Percentiles rank a stretch among this genome's conserved stretches.
Evolutionary conservation across 306 rosid species (phyloP).

Genomic region (Dryas drummondii): DNA sequence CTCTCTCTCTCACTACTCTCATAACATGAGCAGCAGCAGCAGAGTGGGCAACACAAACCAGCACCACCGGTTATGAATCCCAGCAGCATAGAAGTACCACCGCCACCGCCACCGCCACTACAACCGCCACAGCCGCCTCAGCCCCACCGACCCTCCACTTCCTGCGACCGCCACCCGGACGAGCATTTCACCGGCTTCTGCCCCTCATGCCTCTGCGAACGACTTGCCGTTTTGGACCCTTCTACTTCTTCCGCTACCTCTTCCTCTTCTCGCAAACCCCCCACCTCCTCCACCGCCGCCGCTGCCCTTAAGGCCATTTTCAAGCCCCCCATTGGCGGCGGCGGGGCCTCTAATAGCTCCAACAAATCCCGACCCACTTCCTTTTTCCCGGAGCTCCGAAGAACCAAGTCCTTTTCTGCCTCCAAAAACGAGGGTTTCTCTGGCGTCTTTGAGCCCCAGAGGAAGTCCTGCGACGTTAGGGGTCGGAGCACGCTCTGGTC

Average conservation of each 20-base stretch:
- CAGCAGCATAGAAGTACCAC: constrained; percentile 41
- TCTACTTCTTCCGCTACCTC: constrained; percentile 41
- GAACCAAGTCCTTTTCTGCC: constrained; percentile 92
- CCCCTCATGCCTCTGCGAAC: constrained; percentile 99
- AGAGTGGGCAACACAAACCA: constrained; percentile 35
- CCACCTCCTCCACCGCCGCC: constrained; percentile 81
- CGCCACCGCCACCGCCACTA: constrained; percentile 25
- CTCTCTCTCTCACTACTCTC: constrained; percentile 23
- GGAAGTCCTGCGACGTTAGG: constrained; percentile 92
- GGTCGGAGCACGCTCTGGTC: constrained; percentile 71
- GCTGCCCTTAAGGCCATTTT: constrained; percentile 92
- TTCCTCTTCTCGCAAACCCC: constrained; percentile 59
- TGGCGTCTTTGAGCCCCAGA: constrained; percentile 84
- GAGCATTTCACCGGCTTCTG: constrained; percentile 94
- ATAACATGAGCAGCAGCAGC: constrained; percentile 63
- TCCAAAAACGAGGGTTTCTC: constrained; percentile 87
- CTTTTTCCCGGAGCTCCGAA: constrained; percentile 84
- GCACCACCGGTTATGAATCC: constrained; percentile 78
- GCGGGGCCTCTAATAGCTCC: constrained; percentile 13
- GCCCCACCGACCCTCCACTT: constrained; percentile 72
- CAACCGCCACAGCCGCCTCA: constrained; percentile 57
- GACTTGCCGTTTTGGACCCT: constrained; percentile 88
- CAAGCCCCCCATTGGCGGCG: constrained; percentile 49
- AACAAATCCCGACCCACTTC: constrained; percentile 41
- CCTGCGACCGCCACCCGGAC: constrained; percentile 83